Base-by-base conservation (phyloP, 305 asterid species). In the Euphrasia arctica region DNA sequence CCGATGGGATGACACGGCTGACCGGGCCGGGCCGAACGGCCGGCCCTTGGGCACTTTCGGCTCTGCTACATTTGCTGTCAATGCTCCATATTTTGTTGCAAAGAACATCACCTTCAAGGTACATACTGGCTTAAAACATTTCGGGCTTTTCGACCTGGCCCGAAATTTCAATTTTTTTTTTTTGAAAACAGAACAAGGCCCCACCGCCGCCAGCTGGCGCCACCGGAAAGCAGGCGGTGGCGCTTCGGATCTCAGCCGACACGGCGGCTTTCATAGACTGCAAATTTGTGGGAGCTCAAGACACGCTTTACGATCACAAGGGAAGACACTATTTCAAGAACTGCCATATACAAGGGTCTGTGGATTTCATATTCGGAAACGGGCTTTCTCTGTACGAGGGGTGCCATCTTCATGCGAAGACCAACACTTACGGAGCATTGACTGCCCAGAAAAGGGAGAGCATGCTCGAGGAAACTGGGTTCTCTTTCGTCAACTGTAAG, bases 401-500 rank as follows among this genome's bases (percentile, higher is more conserved):
- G 2, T 91, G 97, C 51, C 96, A 85, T 63, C 76, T 91, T 9
- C 90, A 76, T 48, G 87, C 95, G 15, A 83, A 78, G 65, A 76
- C 94, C 41, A 68, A 78, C n/a, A 78, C 43, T 13, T 84, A 74
- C 18, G 97, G 95, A 1, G 95, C 98, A 1, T 50, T 89, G n/a
- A 89, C 98, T 4, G 98, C 98, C 13, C 98, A 89, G 67, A 85
- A 82, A 72, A 83, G 98, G 58, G 95, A 79, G 28, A 86, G 92
- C 68, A 75, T 84, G 79, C 83, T 83, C 0, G 96, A 86, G 67
- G 88, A 87, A 71, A 87, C 95, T 2, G 98, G 96, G 41, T 91
- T 91, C 79, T 91, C 98, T 4, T 89, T 91, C 27, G 84, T 89
- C 4, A 80, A 91, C 12, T 89, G 98, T 69, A 79, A 70, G 74